phyloP scores from a whole-genome alignment of 2,329 filamentous ascomycete species.

The Colletotrichum zoysiae region DNA sequence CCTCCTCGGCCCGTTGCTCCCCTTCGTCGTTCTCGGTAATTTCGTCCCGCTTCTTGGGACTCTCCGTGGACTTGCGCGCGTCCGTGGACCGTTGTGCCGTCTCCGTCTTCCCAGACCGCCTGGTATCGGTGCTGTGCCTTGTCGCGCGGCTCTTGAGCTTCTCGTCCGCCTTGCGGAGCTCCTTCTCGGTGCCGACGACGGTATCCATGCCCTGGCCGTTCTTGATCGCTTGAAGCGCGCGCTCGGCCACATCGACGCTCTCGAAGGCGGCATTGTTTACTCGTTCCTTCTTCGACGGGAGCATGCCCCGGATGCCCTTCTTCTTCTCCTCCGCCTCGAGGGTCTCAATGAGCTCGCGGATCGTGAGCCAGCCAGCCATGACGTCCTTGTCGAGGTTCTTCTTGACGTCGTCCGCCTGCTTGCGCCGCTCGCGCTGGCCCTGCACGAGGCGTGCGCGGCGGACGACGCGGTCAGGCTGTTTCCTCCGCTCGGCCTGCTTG shows the following conservation, averaged over 20 bases:
- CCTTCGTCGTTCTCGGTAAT: slow-evolving; percentile 29
- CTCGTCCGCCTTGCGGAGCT: slow-evolving; percentile 43
- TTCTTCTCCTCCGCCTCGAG: slow-evolving; percentile 53
- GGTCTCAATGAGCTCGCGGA: slow-evolving; percentile 55
- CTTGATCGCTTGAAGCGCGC: slow-evolving; percentile 59
- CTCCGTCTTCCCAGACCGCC: slow-evolving; percentile 15
- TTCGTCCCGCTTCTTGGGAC: slow-evolving; percentile 1
- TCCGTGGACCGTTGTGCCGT: background rate
- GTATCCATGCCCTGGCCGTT: slow-evolving; percentile 57
- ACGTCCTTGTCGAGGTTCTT: slow-evolving; percentile 50
- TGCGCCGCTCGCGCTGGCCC: slow-evolving; percentile 61
- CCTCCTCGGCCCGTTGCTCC: slow-evolving; percentile 20
- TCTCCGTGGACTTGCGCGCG: slow-evolving; percentile 21
- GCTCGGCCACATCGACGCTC: slow-evolving; percentile 61
- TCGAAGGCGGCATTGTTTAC: slow-evolving; percentile 62
- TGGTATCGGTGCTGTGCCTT: slow-evolving; percentile 33
- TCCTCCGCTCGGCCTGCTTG: slow-evolving; percentile 68
- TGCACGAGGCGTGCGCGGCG: slow-evolving; percentile 70
- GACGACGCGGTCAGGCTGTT: slow-evolving; percentile 65
- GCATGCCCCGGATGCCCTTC: slow-evolving; percentile 51
- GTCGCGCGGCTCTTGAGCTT: slow-evolving; percentile 38
- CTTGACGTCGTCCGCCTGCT: slow-evolving; percentile 51
- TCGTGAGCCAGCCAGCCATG: slow-evolving; percentile 56
- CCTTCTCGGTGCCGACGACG: slow-evolving; percentile 47
- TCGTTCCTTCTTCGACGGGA: slow-evolving; percentile 52